These are phyloP conservation scores for Alternaria tenuissima DNA, from an alignment of 2,329 filamentous ascomycete genomes.

Conservation along the genomic window DNA sequence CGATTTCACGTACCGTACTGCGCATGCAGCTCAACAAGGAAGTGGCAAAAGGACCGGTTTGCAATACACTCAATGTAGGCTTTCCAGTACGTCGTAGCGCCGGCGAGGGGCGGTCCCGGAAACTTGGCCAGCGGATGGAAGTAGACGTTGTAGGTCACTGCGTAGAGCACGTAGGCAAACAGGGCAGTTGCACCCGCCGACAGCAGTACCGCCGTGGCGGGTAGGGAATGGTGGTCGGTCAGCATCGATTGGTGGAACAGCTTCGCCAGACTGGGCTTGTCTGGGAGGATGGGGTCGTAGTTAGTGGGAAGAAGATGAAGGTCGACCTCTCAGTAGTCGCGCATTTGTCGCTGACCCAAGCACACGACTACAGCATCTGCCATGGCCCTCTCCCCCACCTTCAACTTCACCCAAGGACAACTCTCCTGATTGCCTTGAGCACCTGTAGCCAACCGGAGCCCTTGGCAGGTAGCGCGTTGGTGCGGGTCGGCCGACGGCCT, in stretches of 20 bases:
- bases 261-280: neutral
- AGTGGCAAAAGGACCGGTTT: slow-evolving; percentile 40
- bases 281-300: neutral
- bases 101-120: slow-evolving; percentile 51
- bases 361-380: neutral
- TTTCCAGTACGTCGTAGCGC: slow-evolving; percentile 38
- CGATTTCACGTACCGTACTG: slow-evolving; percentile 30
- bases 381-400: neutral
- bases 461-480: slow-evolving; percentile 1
- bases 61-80: slow-evolving; percentile 40
- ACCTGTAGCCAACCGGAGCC: neutral
- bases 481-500: neutral
- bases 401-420: neutral
- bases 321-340: neutral
- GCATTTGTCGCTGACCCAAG: neutral
- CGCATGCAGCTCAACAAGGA: slow-evolving; percentile 36
- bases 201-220: slow-evolving; percentile 17
- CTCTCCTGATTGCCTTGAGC: neutral
- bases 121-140: slow-evolving; percentile 55
- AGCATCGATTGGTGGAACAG: slow-evolving; percentile 5
- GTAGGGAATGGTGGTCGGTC: neutral
- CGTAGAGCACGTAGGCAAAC: slow-evolving; percentile 26
- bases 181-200: slow-evolving; percentile 19
- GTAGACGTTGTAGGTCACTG: slow-evolving; percentile 47
- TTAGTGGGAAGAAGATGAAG: neutral